Evolutionary conservation across 2,329 filamentous ascomycete genomes (phyloP).

Genomic region (Arthrobotrys sinensis): DNA sequence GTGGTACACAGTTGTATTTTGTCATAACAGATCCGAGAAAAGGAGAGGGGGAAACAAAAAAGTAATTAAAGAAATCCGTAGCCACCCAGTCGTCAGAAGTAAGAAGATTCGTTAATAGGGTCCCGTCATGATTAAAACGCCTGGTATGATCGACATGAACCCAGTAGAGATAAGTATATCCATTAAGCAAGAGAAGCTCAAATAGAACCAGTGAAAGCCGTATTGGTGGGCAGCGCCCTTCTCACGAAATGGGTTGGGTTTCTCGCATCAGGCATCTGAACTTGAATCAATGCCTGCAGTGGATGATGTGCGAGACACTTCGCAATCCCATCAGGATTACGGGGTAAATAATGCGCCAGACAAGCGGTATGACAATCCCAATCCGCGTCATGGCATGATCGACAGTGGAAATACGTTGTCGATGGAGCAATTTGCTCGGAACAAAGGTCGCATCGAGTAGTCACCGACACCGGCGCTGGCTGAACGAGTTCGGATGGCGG

Average conservation of each 20-base stretch:
- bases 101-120: conserved; percentile 27
- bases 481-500: conserved; percentile 36
- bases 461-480: conserved; percentile 54
- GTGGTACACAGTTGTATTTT: conserved; percentile 17
- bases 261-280: conserved; percentile 51
- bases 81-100: conserved; percentile 7
- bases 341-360: conserved; percentile 28
- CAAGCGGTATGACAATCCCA: conserved; percentile 53
- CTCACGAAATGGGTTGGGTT: conserved; percentile 51
- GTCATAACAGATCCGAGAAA: conserved; percentile 6
- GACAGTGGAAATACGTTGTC: conserved; percentile 51
- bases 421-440: conserved; percentile 46
- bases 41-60: conserved; percentile 2
- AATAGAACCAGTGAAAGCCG: conserved; percentile 9
- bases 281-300: conserved; percentile 47
- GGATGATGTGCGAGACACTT: conserved; percentile 52
- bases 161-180: neutral
- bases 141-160: conserved; percentile 11
- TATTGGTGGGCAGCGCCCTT: conserved; percentile 32
- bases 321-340: conserved; percentile 32
- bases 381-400: conserved; percentile 45
- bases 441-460: conserved; percentile 59
- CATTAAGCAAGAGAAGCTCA: neutral
- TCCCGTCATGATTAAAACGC: neutral
- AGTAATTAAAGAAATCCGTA: neutral